Conservation (phyloP, 306 rosid genomes). For the Quercus bicolor region DNA sequence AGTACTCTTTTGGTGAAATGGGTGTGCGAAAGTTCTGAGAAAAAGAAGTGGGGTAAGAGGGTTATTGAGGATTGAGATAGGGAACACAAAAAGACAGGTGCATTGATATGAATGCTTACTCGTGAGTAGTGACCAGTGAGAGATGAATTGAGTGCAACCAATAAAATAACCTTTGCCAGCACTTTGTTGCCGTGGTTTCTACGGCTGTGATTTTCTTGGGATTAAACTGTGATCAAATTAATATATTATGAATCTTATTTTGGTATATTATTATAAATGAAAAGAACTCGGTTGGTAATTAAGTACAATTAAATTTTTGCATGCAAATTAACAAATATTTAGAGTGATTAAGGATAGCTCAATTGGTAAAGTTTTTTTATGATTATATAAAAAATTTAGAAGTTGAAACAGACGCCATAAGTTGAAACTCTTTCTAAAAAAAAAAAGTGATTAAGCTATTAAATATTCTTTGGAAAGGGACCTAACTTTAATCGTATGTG, state of each 20-base stretch:
- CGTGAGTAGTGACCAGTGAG: background rate
- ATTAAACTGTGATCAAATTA: background rate
- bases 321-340: too few relatives aligned
- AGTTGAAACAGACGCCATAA: accelerated
- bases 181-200: background rate
- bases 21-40: constrained; percentile 3
- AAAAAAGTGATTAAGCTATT: too few relatives aligned
- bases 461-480: too few relatives aligned
- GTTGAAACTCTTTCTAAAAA: too few relatives aligned
- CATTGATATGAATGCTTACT: background rate
- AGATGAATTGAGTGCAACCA: background rate
- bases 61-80: background rate
- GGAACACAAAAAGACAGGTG: constrained; percentile 1
- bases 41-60: background rate
- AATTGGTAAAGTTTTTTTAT: accelerated
- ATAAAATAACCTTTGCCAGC: background rate
- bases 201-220: constrained; percentile 23
- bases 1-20: background rate
- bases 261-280: too few relatives aligned
- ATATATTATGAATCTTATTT: too few relatives aligned
- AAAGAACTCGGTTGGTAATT: too few relatives aligned
- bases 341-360: too few relatives aligned
- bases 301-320: too few relatives aligned
- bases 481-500: too few relatives aligned
- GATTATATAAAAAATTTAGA: too few relatives aligned